phyloP scores from a whole-genome alignment of 2,329 filamentous ascomycete species.

The Sporothrix sp. region DNA sequence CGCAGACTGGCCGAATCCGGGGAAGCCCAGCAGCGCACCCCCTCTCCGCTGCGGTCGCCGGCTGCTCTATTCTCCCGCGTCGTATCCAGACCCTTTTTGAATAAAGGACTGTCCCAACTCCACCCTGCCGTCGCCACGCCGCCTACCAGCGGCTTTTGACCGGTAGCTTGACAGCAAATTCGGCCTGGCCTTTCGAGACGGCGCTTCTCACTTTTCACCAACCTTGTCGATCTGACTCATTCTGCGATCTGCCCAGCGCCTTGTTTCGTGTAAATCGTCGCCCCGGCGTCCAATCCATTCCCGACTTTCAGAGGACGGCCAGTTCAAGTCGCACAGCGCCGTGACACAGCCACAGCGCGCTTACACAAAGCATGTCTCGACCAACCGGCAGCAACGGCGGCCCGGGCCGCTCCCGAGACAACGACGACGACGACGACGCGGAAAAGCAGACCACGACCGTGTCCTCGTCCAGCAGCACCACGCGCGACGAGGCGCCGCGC shows the following conservation, averaged over 20 bases:
- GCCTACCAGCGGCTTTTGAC: neutral
- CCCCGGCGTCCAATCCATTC: neutral
- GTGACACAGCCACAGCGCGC: too few relatives aligned
- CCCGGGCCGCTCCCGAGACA: neutral
- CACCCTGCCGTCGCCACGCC: neutral
- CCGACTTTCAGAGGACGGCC: neutral
- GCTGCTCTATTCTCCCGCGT: neutral
- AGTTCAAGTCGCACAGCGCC: neutral
- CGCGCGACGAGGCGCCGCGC: neutral
- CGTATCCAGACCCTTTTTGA: neutral
- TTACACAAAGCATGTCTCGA: neutral
- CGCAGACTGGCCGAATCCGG: too few relatives aligned
- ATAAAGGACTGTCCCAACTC: too few relatives aligned
- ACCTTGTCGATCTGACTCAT: too few relatives aligned
- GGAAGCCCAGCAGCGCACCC: neutral
- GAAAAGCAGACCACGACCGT: neutral
- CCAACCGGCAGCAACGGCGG: neutral
- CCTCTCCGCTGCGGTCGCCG: neutral
- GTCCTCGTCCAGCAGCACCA: constrained; percentile 1
- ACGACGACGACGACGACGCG: neutral
- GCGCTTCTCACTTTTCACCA: too few relatives aligned
- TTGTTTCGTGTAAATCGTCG: too few relatives aligned
- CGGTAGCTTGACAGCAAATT: too few relatives aligned
- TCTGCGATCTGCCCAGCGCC: too few relatives aligned
- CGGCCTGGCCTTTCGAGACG: too few relatives aligned